phyloP scores from a whole-genome alignment of 306 rosid species.

The Cicer judaicum region DNA sequence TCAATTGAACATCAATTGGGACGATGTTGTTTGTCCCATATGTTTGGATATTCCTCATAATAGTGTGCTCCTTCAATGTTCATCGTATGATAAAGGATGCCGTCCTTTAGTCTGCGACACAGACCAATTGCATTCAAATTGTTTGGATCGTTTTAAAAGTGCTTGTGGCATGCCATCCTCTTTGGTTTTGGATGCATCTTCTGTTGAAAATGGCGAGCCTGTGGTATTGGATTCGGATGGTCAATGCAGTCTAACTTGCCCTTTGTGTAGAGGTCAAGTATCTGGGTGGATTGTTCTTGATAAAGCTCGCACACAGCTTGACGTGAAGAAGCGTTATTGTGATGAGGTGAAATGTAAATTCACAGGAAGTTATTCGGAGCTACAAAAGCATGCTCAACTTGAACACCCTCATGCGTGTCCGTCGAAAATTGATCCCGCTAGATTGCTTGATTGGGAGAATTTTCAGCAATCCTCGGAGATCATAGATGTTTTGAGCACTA shows the following conservation, averaged over 20 bases:
- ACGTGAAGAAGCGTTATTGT: conserved; percentile 84
- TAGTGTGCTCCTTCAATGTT: conserved; percentile 86
- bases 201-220: conserved; percentile 50
- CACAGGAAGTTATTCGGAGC: conserved; percentile 77
- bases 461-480: conserved; percentile 98
- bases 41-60: conserved; percentile 97
- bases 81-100: conserved; percentile 81
- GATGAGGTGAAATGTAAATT: conserved; percentile 75
- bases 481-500: conserved; percentile 93
- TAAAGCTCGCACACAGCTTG: conserved; percentile 70
- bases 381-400: conserved; percentile 75
- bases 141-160: conserved; percentile 86
- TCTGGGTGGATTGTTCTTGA: conserved; percentile 83
- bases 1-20: conserved; percentile 67
- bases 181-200: conserved; percentile 49
- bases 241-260: conserved; percentile 68
- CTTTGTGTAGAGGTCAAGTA: conserved; percentile 92
- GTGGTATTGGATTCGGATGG: conserved; percentile 59
- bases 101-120: conserved; percentile 92
- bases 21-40: conserved; percentile 78
- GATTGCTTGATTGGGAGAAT: conserved; percentile 96
- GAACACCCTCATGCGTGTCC: conserved; percentile 94
- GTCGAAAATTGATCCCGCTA: conserved; percentile 89
- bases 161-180: conserved; percentile 66
- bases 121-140: conserved; percentile 82